Conservation (phyloP, 148 eudicot species). For the Arbutus unedo region DNA sequence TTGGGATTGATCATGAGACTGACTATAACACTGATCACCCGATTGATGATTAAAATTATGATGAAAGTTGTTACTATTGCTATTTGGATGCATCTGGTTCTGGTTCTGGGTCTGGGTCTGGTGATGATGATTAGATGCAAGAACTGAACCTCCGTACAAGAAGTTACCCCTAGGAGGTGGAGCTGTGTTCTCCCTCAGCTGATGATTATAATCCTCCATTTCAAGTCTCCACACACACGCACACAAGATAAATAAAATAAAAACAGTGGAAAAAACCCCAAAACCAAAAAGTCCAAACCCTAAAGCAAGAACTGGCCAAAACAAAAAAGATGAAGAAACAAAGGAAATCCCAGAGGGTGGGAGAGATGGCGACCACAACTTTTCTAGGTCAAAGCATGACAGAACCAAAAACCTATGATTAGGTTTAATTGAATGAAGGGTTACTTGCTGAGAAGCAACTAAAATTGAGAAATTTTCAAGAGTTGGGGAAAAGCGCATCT, state of each 20-base stretch:
- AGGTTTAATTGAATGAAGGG: not conserved
- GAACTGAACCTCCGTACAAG: slow-evolving; percentile 30
- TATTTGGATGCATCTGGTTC: slow-evolving; percentile 18
- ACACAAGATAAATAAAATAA: not conserved
- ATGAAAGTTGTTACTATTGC: slow-evolving; percentile 11
- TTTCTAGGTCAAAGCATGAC: not conserved
- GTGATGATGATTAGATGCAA: slow-evolving; percentile 25
- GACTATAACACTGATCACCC: not conserved
- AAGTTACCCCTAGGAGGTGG: slow-evolving; percentile 23
- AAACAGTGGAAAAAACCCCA: not conserved
- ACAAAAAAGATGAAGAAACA: not conserved
- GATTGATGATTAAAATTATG: slow-evolving; percentile 24
- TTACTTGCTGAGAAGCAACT: no score
- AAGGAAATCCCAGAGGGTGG: slow-evolving; percentile 2
- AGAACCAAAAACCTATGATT: not conserved
- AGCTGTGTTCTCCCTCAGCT: slow-evolving; percentile 25
- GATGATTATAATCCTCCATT: slow-evolving; percentile 42
- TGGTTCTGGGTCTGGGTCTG: not conserved
- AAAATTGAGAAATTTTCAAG: not conserved
- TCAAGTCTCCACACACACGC: slow-evolving; percentile 26
- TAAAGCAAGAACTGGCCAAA: not conserved
- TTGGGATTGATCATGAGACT: slow-evolving; percentile 17
- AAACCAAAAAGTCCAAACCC: not conserved
- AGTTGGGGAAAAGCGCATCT: not conserved
- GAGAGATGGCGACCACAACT: not conserved